These are phyloP conservation scores for Funneliformis geosporum DNA, from an alignment of 192 early-diverging fungal genomes.

Conservation along the genomic window DNA sequence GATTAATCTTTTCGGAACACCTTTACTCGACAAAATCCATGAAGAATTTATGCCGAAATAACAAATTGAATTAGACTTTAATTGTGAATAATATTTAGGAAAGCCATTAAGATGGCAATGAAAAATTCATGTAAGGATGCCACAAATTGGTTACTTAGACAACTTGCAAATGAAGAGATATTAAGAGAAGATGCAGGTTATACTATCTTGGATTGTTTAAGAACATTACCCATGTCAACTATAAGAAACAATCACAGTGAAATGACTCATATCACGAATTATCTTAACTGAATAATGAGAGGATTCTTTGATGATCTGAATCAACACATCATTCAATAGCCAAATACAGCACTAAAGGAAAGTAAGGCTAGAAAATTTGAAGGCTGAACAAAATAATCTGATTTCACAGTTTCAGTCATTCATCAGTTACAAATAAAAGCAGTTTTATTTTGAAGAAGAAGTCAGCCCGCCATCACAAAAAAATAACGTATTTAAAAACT, in stretches of 20 bases:
- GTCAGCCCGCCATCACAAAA: conserved; percentile 17
- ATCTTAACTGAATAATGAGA: neutral
- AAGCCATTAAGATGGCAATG: conserved; percentile 13
- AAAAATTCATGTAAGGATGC: neutral
- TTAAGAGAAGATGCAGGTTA: conserved; percentile 1
- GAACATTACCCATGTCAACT: neutral
- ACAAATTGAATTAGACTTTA: neutral
- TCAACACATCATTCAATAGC: conserved; percentile 2
- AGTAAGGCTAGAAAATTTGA: neutral
- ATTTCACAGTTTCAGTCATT: conserved; percentile 9
- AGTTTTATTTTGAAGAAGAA: conserved; percentile 13
- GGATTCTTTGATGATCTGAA: neutral
- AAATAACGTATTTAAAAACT: conserved; percentile 10
- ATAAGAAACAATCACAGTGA: conserved; percentile 3
- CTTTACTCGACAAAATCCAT: conserved; percentile 11
- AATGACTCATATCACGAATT: conserved; percentile 3
- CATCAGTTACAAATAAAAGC: conserved; percentile 7
- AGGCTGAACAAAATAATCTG: neutral
- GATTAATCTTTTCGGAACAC: neutral
- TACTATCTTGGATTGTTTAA: conserved; percentile 13
- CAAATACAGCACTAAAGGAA: conserved; percentile 7
- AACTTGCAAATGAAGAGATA: neutral
- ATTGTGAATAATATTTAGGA: neutral
- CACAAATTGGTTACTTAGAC: neutral
- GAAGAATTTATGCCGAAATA: neutral